These are phyloP conservation scores for Zymoseptoria passerinii DNA, from an alignment of 2,329 filamentous ascomycete species.

Conservation along the genomic window DNA sequence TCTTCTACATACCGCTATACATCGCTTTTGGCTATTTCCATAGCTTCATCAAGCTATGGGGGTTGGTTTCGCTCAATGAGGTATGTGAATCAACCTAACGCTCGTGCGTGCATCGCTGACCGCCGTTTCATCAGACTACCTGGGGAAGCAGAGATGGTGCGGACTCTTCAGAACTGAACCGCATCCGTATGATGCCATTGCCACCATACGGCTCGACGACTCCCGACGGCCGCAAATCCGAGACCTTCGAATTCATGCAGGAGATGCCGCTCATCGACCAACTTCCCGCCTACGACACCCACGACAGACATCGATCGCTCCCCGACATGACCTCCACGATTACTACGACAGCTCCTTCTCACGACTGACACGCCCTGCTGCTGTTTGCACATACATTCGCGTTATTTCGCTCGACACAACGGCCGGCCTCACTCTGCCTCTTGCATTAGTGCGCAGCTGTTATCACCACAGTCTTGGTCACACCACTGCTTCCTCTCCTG, in stretches of 20 bases:
- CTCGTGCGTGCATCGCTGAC: slow-evolving; percentile 14
- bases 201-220: slow-evolving; percentile 26
- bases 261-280: slow-evolving; percentile 20
- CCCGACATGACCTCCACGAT: slow-evolving; percentile 6
- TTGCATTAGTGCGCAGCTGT: slow-evolving; percentile 18
- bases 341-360: slow-evolving; percentile 7
- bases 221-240: slow-evolving; percentile 25
- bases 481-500: background rate
- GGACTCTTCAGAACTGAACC: slow-evolving; percentile 62
- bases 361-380: slow-evolving; percentile 19
- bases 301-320: slow-evolving; percentile 12
- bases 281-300: slow-evolving; percentile 27
- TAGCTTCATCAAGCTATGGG: slow-evolving; percentile 84
- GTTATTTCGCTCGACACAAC: slow-evolving; percentile 22
- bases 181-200: slow-evolving; percentile 53
- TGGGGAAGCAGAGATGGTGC: slow-evolving; percentile 93
- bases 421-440: slow-evolving; percentile 22
- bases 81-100: slow-evolving; percentile 46
- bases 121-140: slow-evolving; percentile 58
- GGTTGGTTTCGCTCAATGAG: slow-evolving; percentile 60
- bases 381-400: slow-evolving; percentile 7
- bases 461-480: background rate
- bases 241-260: slow-evolving; percentile 24
- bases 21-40: slow-evolving; percentile 90
- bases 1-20: slow-evolving; percentile 73